Conservation (phyloP, 73 alveolate genomes). For the Blepharisma stoltei region DNA sequence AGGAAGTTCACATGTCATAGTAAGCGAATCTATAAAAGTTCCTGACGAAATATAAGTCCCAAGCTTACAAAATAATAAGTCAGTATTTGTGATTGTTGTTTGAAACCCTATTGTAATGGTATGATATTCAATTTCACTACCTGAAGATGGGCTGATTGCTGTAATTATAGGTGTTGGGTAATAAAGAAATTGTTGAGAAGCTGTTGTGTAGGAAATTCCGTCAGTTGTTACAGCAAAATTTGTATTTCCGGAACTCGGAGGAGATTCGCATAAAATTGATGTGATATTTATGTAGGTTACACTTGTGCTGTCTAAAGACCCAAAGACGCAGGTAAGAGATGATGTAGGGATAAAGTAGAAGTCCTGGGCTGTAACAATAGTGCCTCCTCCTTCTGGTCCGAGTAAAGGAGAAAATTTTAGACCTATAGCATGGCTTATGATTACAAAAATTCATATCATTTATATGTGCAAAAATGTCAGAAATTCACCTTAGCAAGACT, state of each 20-base stretch:
- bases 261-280: conserved; percentile 8
- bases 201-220: background rate
- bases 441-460: too few relatives aligned
- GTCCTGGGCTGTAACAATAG: background rate
- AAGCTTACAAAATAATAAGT: background rate
- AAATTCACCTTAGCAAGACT: too few relatives aligned
- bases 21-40: background rate
- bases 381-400: conserved; percentile 22
- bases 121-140: background rate
- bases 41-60: too few relatives aligned
- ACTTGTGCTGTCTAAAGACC: background rate
- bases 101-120: background rate
- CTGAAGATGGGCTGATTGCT: background rate
- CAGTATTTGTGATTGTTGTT: background rate
- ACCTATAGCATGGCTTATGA: background rate
- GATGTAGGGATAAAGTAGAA: background rate
- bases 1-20: background rate
- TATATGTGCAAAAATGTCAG: too few relatives aligned
- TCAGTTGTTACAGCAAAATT: background rate
- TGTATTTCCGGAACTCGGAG: conserved; percentile 20
- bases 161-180: background rate
- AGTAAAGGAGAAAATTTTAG: background rate
- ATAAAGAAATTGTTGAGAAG: background rate
- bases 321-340: background rate
- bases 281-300: background rate